Evolutionary conservation across 2,329 filamentous ascomycete species (phyloP), one percentile per base, ranked within the genome.

Genomic region (Dactylella cylindrospora): DNA sequence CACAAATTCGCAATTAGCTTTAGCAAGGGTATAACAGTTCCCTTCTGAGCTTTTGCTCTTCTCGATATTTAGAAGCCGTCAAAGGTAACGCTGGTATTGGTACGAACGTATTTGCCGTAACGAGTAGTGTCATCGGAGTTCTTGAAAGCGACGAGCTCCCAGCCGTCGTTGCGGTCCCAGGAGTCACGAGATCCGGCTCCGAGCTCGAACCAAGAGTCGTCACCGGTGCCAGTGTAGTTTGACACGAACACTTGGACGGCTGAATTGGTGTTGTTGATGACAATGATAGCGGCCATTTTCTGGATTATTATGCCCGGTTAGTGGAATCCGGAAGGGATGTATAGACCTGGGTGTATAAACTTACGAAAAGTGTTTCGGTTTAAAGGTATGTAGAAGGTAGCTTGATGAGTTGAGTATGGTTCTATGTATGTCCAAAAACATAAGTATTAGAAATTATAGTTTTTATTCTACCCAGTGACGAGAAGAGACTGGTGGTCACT

Each of bases 181-280:
- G 17, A 23, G 10, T 40, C 36, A n/a, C 36, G 36, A 9, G 36
- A 19, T 6, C 36, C 36, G 4, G 10, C 19, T 40, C 19, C 36
- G 19, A 40, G 36, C 6, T 40, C 23, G 26, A 40, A 23, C 36
- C 36, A 40, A 13, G 10, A 10, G 19, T 40, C 36, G 10, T 40
- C 19, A 12, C 36, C 36, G 23, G 19, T 19, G 19, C 36, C 36
- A 5, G 36, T 40, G 26, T 40, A 40, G 23, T 19, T 25, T 25
- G 36, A 23, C n/a, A 40, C 19, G 19, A 40, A 40, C 6, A 40
- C 36, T 23, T 40, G 26, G 23, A 40, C 26, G n/a, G 36, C 19
- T 10, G 23, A 40, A 3, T 19, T 19, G 12, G 23, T 23, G 19
- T 40, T 40, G 36, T 40, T 40, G 36, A 22, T 40, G 12, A 40